Evolutionary conservation across 345 rosid genomes (phyloP), one percentile per base, ranked within the genome.

Genomic region (Microcos paniculata): DNA sequence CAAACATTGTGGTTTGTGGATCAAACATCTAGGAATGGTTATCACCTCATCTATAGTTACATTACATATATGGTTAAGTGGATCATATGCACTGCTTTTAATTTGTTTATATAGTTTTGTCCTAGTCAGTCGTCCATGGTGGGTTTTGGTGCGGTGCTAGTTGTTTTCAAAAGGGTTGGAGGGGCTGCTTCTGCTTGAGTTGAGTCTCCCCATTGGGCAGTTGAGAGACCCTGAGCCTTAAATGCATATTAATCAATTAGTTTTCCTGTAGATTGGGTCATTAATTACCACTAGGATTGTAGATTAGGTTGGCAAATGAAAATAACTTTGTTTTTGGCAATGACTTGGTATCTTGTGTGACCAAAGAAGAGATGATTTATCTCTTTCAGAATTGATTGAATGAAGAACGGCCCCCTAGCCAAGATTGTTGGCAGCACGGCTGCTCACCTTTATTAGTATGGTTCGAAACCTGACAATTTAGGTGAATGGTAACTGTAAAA

Each of bases 161-260:
- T 68, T 68, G 72, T 35, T 68, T 46, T 46, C 24, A 18, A 16
- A 68, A 46, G 71, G 56, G 38, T 26, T 46, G 21, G 21, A 66
- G 6, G 12, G 40, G 26, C 11, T 10, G 24, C 40, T 35, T 0
- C 11, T 10, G 24, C 40, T 35, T 0, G 40, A 35, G 4, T 35
- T 35, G 40, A 10, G 24, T 16, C 42, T 62, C 19, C 19, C 63
- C 63, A 26, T 58, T 58, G 13, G 10, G 38, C 40, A 59, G 21
- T 59, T 28, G 19, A 30, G n/a, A 30, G 19, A 12, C 18, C 3
- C n/a, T 59, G 30, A 16, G 40, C 64, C 64, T 30, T 30, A 8
- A 59, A 28, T 14, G 1, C 33, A 57, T 57, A 26, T 26, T 3
- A 24, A 57, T 3, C 7, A 24, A n/a, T n/a, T n/a, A n/a, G n/a